phyloP scores from a whole-genome alignment of 208 protist species.

The Porcisia hertigi region DNA sequence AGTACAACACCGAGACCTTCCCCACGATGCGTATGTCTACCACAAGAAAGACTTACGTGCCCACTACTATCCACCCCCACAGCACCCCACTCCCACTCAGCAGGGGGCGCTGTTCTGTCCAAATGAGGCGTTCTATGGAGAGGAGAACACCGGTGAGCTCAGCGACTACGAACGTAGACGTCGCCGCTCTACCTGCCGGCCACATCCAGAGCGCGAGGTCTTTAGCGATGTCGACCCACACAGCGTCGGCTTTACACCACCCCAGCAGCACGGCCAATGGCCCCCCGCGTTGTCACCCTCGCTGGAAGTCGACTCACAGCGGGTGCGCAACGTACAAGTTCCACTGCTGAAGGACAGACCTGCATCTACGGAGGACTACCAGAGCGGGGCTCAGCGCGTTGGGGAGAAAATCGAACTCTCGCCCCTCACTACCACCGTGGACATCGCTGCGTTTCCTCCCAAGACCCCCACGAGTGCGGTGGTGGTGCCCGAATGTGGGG shows the following conservation, averaged over 20 bases:
- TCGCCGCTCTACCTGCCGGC: neutral
- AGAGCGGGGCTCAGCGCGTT: neutral
- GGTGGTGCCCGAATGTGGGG: neutral
- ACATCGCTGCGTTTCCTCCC: neutral
- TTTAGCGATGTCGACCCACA: neutral
- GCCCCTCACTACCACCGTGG: neutral
- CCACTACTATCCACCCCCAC: neutral
- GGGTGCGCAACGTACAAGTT: conserved; percentile 17
- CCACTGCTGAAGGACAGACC: neutral
- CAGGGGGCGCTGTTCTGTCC: neutral
- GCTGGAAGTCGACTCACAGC: neutral
- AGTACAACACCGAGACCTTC: neutral
- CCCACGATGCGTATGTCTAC: neutral
- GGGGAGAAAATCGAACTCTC: neutral
- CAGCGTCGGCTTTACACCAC: neutral
- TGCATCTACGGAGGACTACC: neutral
- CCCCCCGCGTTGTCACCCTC: neutral
- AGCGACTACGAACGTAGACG: neutral
- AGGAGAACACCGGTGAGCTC: neutral
- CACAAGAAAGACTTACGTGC: neutral
- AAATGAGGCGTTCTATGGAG: neutral
- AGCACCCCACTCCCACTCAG: neutral
- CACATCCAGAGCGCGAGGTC: neutral
- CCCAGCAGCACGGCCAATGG: neutral
- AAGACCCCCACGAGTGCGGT: neutral